Evolutionary conservation across 2,329 filamentous ascomycete species (phyloP), one percentile per base, ranked within the genome.

Genomic region (Uncinocarpus reesii): DNA sequence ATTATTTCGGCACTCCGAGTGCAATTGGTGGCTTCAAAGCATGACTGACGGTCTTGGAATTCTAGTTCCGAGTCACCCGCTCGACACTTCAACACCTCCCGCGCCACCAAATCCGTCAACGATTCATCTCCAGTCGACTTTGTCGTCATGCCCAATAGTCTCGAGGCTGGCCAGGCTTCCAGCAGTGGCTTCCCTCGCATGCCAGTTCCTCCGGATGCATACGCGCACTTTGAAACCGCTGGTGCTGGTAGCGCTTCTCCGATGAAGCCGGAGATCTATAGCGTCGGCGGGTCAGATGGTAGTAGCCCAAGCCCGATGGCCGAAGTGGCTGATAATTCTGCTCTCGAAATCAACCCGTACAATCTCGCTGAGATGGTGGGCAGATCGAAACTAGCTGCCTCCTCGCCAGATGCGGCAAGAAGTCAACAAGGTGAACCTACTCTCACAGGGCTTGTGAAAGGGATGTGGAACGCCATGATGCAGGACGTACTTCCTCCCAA

Each of bases 61-160:
- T 11, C 10, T 23, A 48, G 46, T 21, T 48, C 46, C 21, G 46
- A 36, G 13, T 7, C 26, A 11, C 62, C 45, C 55, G 65, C 63
- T 52, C 74, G 77, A 48, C 71, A 75, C 59, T 80, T 82, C 72
- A 81, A 81, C 66, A 80, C 78, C 52, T 77, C 73, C 53, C 75
- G 75, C 52, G 63, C 71, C 52, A 65, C 72, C 46, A 79, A 80
- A 60, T 65, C 75, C 23, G 69, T 75, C 53, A 71, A 74, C 47
- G 78, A 81, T 65, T 67, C 64, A 51, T 79, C 76, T 34, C 78
- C 78, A 35, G 76, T 82, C 51, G 79, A 82, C 67, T 80, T 81
- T 58, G 73, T 73, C 56, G 80, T 74, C 66, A 68, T 81, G 55
- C 79, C 79, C n/a, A 68, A 69, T 48, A 67, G 72, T 55, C 62